Conservation (phyloP, 352 stramenopile genomes). For the Blastocystis sp. region DNA sequence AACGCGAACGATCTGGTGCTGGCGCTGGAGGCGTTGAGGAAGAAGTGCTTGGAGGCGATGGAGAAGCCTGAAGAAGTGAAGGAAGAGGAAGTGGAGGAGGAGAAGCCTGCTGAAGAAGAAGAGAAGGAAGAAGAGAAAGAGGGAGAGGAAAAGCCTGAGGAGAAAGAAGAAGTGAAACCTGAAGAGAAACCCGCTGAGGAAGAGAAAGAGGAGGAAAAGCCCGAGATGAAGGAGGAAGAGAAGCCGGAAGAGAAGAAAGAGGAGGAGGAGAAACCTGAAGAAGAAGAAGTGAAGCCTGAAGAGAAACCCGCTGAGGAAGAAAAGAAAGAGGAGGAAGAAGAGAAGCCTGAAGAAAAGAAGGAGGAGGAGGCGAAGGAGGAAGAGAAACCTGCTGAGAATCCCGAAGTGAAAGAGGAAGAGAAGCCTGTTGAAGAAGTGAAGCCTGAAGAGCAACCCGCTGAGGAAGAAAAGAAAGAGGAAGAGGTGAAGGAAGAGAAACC, state of each 20-base stretch:
- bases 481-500: not conserved
- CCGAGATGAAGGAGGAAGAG: not conserved
- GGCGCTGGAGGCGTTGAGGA: not conserved
- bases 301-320: conserved; percentile 2
- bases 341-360: not conserved
- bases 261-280: not conserved
- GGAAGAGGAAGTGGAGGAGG: not conserved
- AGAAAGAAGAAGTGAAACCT: not conserved
- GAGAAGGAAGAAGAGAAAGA: not conserved
- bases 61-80: not conserved
- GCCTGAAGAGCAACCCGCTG: not conserved
- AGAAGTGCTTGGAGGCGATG: not conserved
- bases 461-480: conserved; percentile 11
- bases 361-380: not conserved
- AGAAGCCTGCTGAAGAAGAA: conserved; percentile 15
- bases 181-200: conserved; percentile 30
- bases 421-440: not conserved
- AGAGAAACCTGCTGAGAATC: not conserved
- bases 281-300: not conserved
- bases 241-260: not conserved
- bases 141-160: not conserved
- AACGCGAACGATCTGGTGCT: conserved; percentile 1
- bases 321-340: not conserved
- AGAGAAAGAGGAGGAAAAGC: not conserved
- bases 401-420: not conserved